Percentiles rank a stretch among this genome's conserved stretches.
Evolutionary conservation across 2,329 filamentous ascomycete species (phyloP).

Genomic region (Botrytis fragariae): DNA sequence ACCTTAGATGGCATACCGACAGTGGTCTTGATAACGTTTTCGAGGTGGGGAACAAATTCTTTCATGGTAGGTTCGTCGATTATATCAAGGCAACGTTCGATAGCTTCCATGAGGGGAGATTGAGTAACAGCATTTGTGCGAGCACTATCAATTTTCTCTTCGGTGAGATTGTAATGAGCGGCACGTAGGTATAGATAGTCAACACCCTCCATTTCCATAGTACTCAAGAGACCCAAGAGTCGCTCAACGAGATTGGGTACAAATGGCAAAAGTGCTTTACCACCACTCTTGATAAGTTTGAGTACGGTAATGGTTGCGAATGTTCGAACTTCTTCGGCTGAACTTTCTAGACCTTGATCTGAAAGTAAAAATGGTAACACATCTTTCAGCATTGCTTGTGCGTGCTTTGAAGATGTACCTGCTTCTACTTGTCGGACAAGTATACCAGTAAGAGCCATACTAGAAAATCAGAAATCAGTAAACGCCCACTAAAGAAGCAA

Average conservation of each 20-base stretch:
- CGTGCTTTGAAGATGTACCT: slow-evolving; percentile 66
- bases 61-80: slow-evolving; percentile 77
- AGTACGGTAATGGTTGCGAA: slow-evolving; percentile 83
- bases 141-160: slow-evolving; percentile 86
- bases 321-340: slow-evolving; percentile 79
- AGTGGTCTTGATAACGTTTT: slow-evolving; percentile 77
- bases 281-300: slow-evolving; percentile 85
- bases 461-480: slow-evolving; percentile 39
- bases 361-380: slow-evolving; percentile 90
- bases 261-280: slow-evolving; percentile 74
- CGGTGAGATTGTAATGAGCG: slow-evolving; percentile 76
- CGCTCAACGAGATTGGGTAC: slow-evolving; percentile 79
- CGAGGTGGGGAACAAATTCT: slow-evolving; percentile 67
- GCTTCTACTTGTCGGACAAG: slow-evolving; percentile 83
- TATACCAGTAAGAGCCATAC: slow-evolving; percentile 78
- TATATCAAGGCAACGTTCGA: slow-evolving; percentile 83
- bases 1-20: slow-evolving; percentile 94
- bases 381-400: slow-evolving; percentile 76
- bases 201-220: slow-evolving; percentile 82
- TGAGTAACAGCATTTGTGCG: slow-evolving; percentile 76
- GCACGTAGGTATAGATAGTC: slow-evolving; percentile 93
- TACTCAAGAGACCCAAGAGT: slow-evolving; percentile 78
- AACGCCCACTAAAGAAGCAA: background rate
- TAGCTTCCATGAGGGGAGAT: slow-evolving; percentile 88
- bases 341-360: slow-evolving; percentile 83